These are phyloP conservation scores for Colletotrichum sp. DNA, from an alignment of 2,329 filamentous ascomycete genomes.

Conservation along the genomic window DNA sequence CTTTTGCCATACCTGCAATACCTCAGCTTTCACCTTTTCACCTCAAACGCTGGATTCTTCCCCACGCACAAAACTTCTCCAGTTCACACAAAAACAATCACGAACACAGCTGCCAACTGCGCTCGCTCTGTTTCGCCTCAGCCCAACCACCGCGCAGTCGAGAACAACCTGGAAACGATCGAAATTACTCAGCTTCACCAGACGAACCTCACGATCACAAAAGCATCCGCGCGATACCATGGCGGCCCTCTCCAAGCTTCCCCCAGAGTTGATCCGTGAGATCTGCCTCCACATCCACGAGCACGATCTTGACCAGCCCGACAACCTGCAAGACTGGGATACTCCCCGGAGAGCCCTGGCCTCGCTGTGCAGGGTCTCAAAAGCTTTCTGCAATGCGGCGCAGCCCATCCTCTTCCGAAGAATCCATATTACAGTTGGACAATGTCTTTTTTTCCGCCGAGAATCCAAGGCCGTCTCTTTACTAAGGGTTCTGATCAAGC, in stretches of 20 bases:
- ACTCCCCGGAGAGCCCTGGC: rapidly evolving
- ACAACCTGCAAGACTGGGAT: not conserved
- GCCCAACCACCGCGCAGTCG: not conserved
- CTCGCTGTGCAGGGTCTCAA: not conserved
- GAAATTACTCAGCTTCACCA: not conserved
- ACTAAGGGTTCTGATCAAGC: not conserved
- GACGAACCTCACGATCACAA: not conserved
- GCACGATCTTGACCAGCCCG: not conserved
- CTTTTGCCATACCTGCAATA: not conserved
- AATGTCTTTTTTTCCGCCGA: no score
- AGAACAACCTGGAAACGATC: not conserved
- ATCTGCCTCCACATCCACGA: not conserved
- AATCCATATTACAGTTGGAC: not conserved
- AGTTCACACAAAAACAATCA: not conserved
- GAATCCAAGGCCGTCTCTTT: no score
- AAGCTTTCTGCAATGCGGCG: not conserved
- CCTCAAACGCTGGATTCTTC: not conserved
- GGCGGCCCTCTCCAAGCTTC: not conserved
- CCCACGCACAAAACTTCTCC: not conserved
- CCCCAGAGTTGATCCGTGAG: not conserved
- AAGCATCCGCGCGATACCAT: not conserved
- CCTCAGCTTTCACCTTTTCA: not conserved
- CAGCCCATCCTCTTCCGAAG: not conserved
- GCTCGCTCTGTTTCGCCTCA: not conserved
- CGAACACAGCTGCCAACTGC: not conserved